Percentiles rank a stretch among this genome's conserved stretches.
Evolutionary conservation across 192 early-diverging fungal genomes (phyloP).

Genomic region (Blastocladiella britannica): DNA sequence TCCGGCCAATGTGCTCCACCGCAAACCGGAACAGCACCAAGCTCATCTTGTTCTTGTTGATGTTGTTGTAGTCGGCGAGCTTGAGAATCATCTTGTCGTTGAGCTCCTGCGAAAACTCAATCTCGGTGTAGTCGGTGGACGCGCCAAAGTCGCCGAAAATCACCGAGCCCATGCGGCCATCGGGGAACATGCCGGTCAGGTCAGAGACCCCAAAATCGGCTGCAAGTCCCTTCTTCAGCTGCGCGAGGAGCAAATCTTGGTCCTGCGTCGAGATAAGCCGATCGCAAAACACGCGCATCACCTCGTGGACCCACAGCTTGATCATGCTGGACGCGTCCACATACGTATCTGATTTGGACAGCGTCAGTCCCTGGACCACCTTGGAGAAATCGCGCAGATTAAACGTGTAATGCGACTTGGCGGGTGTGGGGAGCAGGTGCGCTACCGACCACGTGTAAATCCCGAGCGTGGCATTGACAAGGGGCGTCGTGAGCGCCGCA

Average conservation of each 20-base stretch:
- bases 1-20: constrained; percentile 87
- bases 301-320: constrained; percentile 96
- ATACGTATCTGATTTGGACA: constrained; percentile 62
- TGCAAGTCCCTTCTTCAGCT: constrained; percentile 57
- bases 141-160: constrained; percentile 62
- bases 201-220: constrained; percentile 74
- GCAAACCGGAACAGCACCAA: constrained; percentile 95
- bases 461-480: constrained; percentile 86
- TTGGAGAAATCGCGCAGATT: constrained; percentile 96
- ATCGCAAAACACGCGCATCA: constrained; percentile 91
- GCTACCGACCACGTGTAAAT: constrained; percentile 82
- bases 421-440: constrained; percentile 82
- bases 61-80: constrained; percentile 90
- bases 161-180: constrained; percentile 25
- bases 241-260: constrained; percentile 70
- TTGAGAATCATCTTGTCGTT: constrained; percentile 79
- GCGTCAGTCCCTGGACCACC: constrained; percentile 92
- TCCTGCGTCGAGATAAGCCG: constrained; percentile 74
- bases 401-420: constrained; percentile 98
- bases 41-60: constrained; percentile 94
- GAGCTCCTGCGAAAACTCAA: constrained; percentile 65
- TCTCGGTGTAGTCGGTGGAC: constrained; percentile 83
- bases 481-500: constrained; percentile 25
- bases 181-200: constrained; percentile 47
- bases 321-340: constrained; percentile 63